Percentiles rank a stretch among this genome's conserved stretches.
Conservation (phyloP, 164 flowering plant species). For the Macadamia tetraphylla region DNA sequence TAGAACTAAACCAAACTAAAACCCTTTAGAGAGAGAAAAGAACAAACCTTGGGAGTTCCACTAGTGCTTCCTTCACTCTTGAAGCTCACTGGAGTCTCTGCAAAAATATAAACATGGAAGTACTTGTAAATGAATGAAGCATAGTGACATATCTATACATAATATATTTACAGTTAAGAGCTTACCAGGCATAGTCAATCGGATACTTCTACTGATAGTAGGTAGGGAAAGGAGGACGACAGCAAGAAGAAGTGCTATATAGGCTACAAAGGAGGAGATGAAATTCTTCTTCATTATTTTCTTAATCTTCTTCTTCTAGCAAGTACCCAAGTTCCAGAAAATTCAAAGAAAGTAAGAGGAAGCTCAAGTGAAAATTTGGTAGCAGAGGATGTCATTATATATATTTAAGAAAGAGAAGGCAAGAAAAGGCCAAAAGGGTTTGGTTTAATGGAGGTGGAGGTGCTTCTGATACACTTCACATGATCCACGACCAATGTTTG, state of each 20-base stretch:
- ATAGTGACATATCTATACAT: not conserved
- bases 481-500: slow-evolving; percentile 46
- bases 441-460: slow-evolving; percentile 30
- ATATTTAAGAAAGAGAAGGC: not conserved
- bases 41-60: slow-evolving; percentile 16
- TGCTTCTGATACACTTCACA: slow-evolving; percentile 43
- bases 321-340: not conserved
- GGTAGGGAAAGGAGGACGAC: slow-evolving; percentile 20
- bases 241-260: slow-evolving; percentile 12
- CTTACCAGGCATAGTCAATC: slow-evolving; percentile 1
- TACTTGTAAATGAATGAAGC: not conserved
- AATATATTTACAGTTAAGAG: not conserved
- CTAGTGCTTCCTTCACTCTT: not conserved
- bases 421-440: slow-evolving; percentile 3
- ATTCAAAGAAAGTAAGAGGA: not conserved
- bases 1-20: too few species aligned
- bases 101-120: not conserved
- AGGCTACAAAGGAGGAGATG: slow-evolving; percentile 9
- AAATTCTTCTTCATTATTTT: slow-evolving; percentile 16
- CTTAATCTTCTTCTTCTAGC: slow-evolving; percentile 1
- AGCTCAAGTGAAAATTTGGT: slow-evolving; percentile 1
- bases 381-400: not conserved
- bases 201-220: slow-evolving; percentile 13
- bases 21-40: not conserved
- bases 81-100: slow-evolving; percentile 8